Percentiles rank a stretch among this genome's conserved stretches.
Conservation (phyloP, 129 eudicot genomes). For the Helianthus annuus region HanXRQr2.0-SUNRISE NC_035436.2:45436395-45436894, state of each 20-base stretch:
- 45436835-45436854: conserved; percentile 95
- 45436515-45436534: too few species aligned
- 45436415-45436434: too few species aligned
- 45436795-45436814: conserved; percentile 86
- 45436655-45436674: conserved; percentile 62
- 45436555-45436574: too few species aligned
- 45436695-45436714: conserved; percentile 91
- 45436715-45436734: conserved; percentile 70
- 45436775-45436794: conserved; percentile 67
- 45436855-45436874: conserved; percentile 74
- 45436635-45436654: conserved; percentile 85
- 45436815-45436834: conserved; percentile 91
- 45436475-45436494: too few species aligned
- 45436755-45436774: conserved; percentile 67
- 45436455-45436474: too few species aligned
- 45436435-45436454: too few species aligned
- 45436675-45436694: conserved; percentile 61
- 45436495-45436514: too few species aligned
- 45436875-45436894: background rate
- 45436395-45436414: too few species aligned
- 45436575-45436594: conserved; percentile 13
- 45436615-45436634: conserved; percentile 82
- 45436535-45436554: too few species aligned
- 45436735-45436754: conserved; percentile 71
- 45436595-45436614: conserved; percentile 59